Evolutionary conservation across 1,284 basidiomycete species (phyloP), one percentile per base, ranked within the genome.

Genomic region (Rhodotorula sp.): DNA sequence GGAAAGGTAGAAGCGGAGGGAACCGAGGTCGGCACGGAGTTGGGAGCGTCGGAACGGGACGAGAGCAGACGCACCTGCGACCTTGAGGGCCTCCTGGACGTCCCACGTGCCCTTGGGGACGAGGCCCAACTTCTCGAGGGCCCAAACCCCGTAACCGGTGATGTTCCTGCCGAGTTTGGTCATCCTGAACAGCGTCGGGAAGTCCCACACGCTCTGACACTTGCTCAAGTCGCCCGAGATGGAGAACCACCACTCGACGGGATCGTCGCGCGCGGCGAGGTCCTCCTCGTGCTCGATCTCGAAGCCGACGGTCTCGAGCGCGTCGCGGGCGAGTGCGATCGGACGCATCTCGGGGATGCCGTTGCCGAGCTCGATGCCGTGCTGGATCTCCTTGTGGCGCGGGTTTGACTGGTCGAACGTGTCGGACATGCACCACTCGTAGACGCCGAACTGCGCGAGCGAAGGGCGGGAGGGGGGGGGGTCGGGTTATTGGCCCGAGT

Each of bases 391-490:
- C 83, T 94, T 94, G 86, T 99, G 95, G 72, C 87, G 82, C 24
- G 94, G 70, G 81, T 86, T 90, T 20, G 88, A 87, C 3, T 91
- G 85, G 80, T 99, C 91, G 90, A 92, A 99, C 16, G 81, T 81
- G 80, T 98, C 94, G 58, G 95, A 98, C 94, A 99, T 97, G 82
- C 89, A 90, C 95, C 95, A 99, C 80, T 98, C 95, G 82, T 98
- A 98, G 55, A 97, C 89, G 79, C 94, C 94, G 80, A 97, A 97
- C 60, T 60, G 59, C 10, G 34, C 34, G 34, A 1, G 16, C 16
- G 16, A 90, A 93, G n/a, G n/a, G n/a, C 70, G 30, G 10, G 15
- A 24, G 34, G 24, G 26, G 93, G n/a, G n/a, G n/a, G 69, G 30
- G 10, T 8, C 16, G 34, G 24, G 26, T 40, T 47, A 30, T 48